phyloP scores from a whole-genome alignment of 2,329 filamentous ascomycete species.

The Cercospora zeae-maydis region DNA sequence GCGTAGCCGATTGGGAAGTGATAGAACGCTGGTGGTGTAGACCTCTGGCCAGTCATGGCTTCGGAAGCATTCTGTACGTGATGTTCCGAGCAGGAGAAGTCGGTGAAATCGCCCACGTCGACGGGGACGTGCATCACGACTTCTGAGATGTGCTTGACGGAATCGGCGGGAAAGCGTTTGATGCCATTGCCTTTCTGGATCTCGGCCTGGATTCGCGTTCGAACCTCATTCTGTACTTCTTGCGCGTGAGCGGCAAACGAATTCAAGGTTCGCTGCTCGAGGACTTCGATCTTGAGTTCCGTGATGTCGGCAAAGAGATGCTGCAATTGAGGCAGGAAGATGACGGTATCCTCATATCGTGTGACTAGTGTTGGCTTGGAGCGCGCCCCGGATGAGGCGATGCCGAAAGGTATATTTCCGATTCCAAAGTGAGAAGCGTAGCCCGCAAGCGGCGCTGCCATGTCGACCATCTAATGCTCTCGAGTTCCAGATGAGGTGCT shows the following conservation, averaged over 20 bases:
- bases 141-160: slow-evolving; percentile 38
- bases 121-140: slow-evolving; percentile 56
- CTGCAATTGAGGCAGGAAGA: slow-evolving; percentile 46
- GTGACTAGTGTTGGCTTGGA: slow-evolving; percentile 48
- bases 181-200: slow-evolving; percentile 27
- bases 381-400: slow-evolving; percentile 45
- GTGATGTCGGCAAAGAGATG: slow-evolving; percentile 8
- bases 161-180: slow-evolving; percentile 25
- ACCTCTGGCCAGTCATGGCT: slow-evolving; percentile 40
- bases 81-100: slow-evolving; percentile 53
- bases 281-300: slow-evolving; percentile 25
- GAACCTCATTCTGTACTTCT: slow-evolving; percentile 35
- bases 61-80: slow-evolving; percentile 51
- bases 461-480: background rate
- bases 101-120: slow-evolving; percentile 54
- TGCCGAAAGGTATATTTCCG: slow-evolving; percentile 53
- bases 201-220: slow-evolving; percentile 39
- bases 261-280: slow-evolving; percentile 45
- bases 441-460: slow-evolving; percentile 16
- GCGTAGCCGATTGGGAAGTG: slow-evolving; percentile 53
- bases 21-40: slow-evolving; percentile 47
- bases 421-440: slow-evolving; percentile 47
- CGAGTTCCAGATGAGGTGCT: background rate
- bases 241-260: slow-evolving; percentile 47
- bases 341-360: slow-evolving; percentile 49